Base-by-base conservation (phyloP, 2,329 filamentous ascomycete genomes). In the Mariannaea elegans region DNA sequence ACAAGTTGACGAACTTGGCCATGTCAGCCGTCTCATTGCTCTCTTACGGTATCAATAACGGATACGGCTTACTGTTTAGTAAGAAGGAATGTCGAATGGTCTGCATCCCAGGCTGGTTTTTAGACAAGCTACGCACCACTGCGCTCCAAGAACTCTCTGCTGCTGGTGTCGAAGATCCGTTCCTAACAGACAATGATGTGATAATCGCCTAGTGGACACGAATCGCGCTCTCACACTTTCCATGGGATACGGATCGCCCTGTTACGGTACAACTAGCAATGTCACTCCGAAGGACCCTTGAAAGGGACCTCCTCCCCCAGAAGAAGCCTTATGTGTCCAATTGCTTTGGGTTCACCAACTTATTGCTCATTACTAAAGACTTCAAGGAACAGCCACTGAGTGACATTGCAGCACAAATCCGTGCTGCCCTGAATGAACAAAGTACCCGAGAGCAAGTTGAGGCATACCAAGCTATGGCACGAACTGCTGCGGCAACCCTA, bases 71-170 rank as follows among this genome's bases (percentile, higher is more conserved):
- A 3, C 34, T 48, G 1, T 8, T 59, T 2, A 39, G 56, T 4
- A 55, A 51, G 27, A 59, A 62, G 9, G 59, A 62, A 18, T 51
- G 45, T 7, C 59, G 59, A 14, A 62, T 62, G 59, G 56, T 62
- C 27, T 62, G 59, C n/a, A 59, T 62, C 8, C 59, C 59, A 1
- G 55, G 45, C 8, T 14, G 18, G 8, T 58, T 46, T 23, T 32
- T 53, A 4, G 27, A 42, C 41, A 46, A 32, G 18, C 41, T 53
- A 7, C 56, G 48, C 7, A 31, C 3, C n/a, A 39, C 46, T 5
- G 34, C 42, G n/a, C 48, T 58, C 2, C 32, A 34, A 7, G 56
- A 58, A 9, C 48, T 58, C 32, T 23, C 16, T 7, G 34, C 41
- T 6, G 23, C 38, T 21, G 49, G 55, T 2, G 42, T 48, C 14